Conservation (phyloP, 1,284 basidiomycete genomes). For the Apiotrichum domesticum region DNA sequence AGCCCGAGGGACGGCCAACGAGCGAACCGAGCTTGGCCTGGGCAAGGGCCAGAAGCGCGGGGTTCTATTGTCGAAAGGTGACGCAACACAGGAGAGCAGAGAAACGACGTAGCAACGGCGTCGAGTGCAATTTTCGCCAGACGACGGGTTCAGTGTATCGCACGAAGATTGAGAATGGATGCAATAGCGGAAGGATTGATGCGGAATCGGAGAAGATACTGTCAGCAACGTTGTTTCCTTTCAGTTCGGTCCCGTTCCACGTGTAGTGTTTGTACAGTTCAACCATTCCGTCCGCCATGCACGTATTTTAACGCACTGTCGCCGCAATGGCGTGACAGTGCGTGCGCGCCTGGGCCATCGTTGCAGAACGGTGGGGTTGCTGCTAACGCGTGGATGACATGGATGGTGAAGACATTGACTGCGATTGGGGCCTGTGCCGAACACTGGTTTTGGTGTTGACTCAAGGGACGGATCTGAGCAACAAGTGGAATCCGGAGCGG, state of each 20-base stretch:
- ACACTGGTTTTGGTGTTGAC: background rate
- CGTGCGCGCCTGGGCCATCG: background rate
- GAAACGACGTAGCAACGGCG: too few species aligned
- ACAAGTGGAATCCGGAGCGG: too few species aligned
- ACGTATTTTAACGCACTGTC: background rate
- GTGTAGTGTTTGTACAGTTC: too few species aligned
- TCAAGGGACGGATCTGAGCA: too few species aligned
- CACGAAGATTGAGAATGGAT: background rate
- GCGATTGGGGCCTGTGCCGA: background rate
- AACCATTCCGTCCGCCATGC: background rate
- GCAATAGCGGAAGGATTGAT: too few species aligned
- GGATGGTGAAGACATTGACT: background rate
- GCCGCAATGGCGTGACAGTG: background rate
- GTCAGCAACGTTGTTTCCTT: too few species aligned
- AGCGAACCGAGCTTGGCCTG: conserved; percentile 62
- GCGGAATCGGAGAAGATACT: too few species aligned
- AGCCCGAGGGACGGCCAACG: conserved; percentile 74
- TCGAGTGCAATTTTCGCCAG: too few species aligned
- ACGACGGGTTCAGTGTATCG: too few species aligned
- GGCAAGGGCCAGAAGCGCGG: conserved; percentile 56
- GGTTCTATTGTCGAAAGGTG: conserved; percentile 41
- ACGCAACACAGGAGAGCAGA: too few species aligned
- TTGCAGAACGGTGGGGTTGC: background rate
- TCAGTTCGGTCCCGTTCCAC: too few species aligned
- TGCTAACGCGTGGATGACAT: background rate